Evolutionary conservation across 73 alveolate species (phyloP).

Genomic region (Tetrahymena elliotti): DNA sequence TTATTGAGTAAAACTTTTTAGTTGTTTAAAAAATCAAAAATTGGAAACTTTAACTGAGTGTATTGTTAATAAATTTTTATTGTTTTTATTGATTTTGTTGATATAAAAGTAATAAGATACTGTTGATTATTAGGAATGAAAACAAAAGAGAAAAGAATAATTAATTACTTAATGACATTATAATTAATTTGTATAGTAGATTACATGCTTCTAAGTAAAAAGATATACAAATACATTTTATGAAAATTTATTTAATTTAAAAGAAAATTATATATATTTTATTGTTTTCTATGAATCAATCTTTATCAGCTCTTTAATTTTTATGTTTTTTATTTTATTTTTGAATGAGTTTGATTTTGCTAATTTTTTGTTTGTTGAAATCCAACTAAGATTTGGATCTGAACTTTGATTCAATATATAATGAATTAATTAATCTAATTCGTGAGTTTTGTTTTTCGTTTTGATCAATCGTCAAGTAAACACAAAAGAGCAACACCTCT

Average conservation of each 20-base stretch:
- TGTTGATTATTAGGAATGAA: no score
- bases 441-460: no score
- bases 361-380: no score
- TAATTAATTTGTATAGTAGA: neutral
- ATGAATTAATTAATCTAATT: neutral
- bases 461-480: constrained; percentile 41
- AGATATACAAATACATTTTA: neutral
- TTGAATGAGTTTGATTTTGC: neutral
- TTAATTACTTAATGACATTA: neutral
- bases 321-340: no score
- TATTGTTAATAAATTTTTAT: no score
- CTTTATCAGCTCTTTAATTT: neutral
- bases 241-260: neutral
- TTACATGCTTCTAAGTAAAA: neutral
- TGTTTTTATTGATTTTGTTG: no score
- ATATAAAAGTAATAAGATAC: no score
- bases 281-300: neutral
- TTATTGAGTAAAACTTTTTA: no score
- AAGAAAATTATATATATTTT: neutral
- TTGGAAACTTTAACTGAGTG: no score
- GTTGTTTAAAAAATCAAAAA: no score
- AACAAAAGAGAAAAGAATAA: neutral
- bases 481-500: constrained; percentile 83
- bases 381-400: neutral
- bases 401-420: neutral